Base-by-base conservation (phyloP, 1,284 basidiomycete genomes). In the Ustilago lituana region DNA sequence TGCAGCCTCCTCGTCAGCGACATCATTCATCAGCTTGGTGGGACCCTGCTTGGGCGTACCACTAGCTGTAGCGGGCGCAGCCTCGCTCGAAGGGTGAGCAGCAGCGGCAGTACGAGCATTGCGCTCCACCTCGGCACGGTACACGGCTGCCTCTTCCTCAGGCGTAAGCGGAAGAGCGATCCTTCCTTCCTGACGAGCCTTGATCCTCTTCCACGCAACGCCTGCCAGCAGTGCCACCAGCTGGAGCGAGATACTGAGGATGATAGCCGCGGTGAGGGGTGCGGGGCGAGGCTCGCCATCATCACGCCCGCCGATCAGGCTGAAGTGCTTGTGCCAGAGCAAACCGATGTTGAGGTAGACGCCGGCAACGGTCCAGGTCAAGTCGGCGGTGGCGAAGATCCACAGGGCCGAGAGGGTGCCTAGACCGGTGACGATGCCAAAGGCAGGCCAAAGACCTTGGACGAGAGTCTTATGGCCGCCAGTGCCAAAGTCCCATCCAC, bases 401-500 rank as follows among this genome's bases (percentile, higher is more conserved):
- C 77, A 79, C 2, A 79, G 59, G 5, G 74, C 62, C 11, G 59
- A 57, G 29, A 75, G 49, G 14, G 54, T 68, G 22, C 74, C 73
- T 5, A 76, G 36, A 31, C 71, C 63, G 19, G 65, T 45, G 20
- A 71, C 45, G 54, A 77, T 70, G 19, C 57, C 68, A 27, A 78
- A 78, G 1, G 70, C 60, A 5, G 72, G 76, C 76, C 76, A 78
- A 33, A 76, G 60, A 22, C 74, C 63, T 35, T 63, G 20, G 8
- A 69, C 52, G n/a, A 64, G 36, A 12, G 51, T 46, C 23, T 61
- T 40, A 39, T 67, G 59, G 1, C 65, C 63, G 12, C 60, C 69
- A 5, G 48, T 31, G n/a, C 57, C 51, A 36, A 60, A 64, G 82
- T 83, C 31, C 84, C 84, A 86, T 23, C 81, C 82, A 19, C 85